Evolutionary conservation across 805 yeast species (phyloP).

Genomic region (Lachancea sp.): DNA sequence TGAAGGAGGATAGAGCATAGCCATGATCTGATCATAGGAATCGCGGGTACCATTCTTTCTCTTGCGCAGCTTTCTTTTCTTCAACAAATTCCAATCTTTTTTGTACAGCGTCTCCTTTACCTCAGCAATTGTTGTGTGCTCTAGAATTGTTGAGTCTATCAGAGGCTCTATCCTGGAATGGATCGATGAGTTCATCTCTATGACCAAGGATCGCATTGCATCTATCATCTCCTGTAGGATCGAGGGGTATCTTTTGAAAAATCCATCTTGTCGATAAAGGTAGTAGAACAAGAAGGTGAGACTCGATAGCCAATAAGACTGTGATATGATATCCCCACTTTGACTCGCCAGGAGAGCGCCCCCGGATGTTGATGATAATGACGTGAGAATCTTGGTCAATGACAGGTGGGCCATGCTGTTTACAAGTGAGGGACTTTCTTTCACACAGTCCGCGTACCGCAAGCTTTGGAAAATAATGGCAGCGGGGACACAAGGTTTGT

Average conservation of each 20-base stretch:
- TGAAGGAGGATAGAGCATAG: slow-evolving; percentile 80
- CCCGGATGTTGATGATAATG: slow-evolving; percentile 55
- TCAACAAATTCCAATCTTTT: slow-evolving; percentile 59
- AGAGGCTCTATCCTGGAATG: slow-evolving; percentile 52
- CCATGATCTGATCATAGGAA: slow-evolving; percentile 66
- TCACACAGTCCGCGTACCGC: slow-evolving; percentile 58
- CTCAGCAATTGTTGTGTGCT: slow-evolving; percentile 79
- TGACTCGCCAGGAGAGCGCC: slow-evolving; percentile 32
- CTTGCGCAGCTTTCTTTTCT: slow-evolving; percentile 32
- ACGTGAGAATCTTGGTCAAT: slow-evolving; percentile 53
- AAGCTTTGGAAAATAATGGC: slow-evolving; percentile 62
- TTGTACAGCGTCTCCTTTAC: slow-evolving; percentile 70
- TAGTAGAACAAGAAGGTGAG: slow-evolving; percentile 73
- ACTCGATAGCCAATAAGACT: slow-evolving; percentile 86
- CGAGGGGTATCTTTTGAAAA: slow-evolving; percentile 49
- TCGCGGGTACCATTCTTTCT: slow-evolving; percentile 4
- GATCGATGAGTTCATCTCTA: slow-evolving; percentile 61
- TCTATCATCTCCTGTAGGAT: slow-evolving; percentile 54
- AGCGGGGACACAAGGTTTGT: slow-evolving; percentile 51
- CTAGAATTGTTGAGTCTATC: slow-evolving; percentile 60
- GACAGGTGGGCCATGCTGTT: slow-evolving; percentile 55
- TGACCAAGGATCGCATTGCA: slow-evolving; percentile 52
- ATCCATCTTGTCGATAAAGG: slow-evolving; percentile 56
- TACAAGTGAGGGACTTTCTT: slow-evolving; percentile 49
- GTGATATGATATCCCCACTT: slow-evolving; percentile 56